These are phyloP conservation scores for Tolypocladium ophioglossoides DNA, from an alignment of 2,329 filamentous ascomycete species.

Conservation along the genomic window DNA sequence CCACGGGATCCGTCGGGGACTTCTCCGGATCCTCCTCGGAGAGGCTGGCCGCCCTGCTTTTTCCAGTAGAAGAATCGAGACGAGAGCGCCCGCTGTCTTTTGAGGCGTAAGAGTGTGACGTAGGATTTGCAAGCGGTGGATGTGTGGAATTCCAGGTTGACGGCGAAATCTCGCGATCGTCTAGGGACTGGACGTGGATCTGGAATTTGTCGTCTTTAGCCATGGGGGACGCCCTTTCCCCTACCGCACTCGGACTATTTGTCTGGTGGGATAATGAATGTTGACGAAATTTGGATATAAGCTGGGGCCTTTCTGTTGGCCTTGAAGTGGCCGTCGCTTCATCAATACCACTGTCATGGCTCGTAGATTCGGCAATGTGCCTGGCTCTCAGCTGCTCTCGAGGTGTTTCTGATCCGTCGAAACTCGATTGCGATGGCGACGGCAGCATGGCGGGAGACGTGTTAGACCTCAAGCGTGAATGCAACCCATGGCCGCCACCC, in stretches of 20 bases:
- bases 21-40: slow-evolving; percentile 10
- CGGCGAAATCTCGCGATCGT: neutral
- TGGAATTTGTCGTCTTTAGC: neutral
- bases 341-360: neutral
- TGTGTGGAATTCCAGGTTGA: slow-evolving; percentile 2
- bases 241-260: neutral
- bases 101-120: neutral
- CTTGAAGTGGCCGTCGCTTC: neutral
- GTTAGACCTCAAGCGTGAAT: slow-evolving; percentile 38
- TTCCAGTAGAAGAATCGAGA: neutral
- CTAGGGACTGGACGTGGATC: neutral
- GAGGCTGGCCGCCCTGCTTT: neutral
- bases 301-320: slow-evolving; percentile 2
- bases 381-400: neutral
- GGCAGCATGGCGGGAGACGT: slow-evolving; percentile 40
- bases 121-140: neutral
- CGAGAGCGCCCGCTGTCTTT: neutral
- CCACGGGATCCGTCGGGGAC: slow-evolving; percentile 43
- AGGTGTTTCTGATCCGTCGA: slow-evolving; percentile 10
- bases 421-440: slow-evolving; percentile 29
- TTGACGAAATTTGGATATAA: slow-evolving; percentile 10
- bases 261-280: neutral
- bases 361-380: slow-evolving; percentile 3
- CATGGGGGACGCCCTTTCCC: neutral
- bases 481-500: slow-evolving; percentile 11